Evolutionary conservation across 1,139 yeast genomes (phyloP).

Genomic region (Tardiomyces digboiensis): DNA sequence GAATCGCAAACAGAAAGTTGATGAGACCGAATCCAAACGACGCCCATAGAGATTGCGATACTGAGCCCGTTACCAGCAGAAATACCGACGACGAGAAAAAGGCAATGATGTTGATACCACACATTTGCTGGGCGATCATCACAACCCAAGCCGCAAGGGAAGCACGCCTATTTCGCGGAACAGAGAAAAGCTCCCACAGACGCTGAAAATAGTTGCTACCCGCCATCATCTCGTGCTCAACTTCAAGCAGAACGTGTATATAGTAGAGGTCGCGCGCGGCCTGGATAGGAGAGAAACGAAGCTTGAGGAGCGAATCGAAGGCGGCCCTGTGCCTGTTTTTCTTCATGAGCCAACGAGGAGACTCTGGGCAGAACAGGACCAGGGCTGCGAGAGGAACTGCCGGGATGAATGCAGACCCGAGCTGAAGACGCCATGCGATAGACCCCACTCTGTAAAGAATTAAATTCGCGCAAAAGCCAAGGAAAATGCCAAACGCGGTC

Average conservation of each 20-base stretch:
- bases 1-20: constrained; percentile 73
- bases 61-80: constrained; percentile 53
- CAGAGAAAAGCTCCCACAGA: not conserved
- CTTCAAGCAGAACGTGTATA: constrained; percentile 14
- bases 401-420: constrained; percentile 40
- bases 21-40: constrained; percentile 84
- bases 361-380: constrained; percentile 37
- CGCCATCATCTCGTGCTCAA: constrained; percentile 14
- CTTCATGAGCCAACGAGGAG: constrained; percentile 66
- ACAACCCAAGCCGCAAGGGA: constrained; percentile 76
- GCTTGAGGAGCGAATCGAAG: constrained; percentile 17
- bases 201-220: constrained; percentile 4
- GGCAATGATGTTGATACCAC: constrained; percentile 87
- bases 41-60: constrained; percentile 56
- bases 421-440: constrained; percentile 72
- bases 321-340: constrained; percentile 45
- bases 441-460: constrained; percentile 49
- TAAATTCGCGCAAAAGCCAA: constrained; percentile 63
- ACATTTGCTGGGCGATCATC: constrained; percentile 89
- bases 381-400: constrained; percentile 3
- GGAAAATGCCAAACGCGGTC: constrained; percentile 81
- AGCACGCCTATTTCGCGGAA: constrained; percentile 45
- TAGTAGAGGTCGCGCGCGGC: constrained; percentile 15
- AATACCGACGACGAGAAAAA: constrained; percentile 52
- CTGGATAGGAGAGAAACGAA: constrained; percentile 12